Evolutionary conservation across 2,329 filamentous ascomycete genomes (phyloP).

Genomic region (Blumeria graminis): DNA sequence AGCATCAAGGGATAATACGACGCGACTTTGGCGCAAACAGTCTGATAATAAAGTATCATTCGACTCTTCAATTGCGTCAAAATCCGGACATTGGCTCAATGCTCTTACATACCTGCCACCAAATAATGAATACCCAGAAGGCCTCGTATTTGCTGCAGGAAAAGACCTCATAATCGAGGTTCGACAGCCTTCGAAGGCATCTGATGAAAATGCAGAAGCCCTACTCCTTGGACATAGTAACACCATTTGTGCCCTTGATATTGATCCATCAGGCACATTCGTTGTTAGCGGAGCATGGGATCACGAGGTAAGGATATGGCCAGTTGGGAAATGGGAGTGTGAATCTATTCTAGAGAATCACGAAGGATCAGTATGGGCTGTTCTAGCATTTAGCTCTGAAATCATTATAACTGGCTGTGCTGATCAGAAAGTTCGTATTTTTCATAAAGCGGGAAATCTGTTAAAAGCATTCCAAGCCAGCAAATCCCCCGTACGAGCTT

Average conservation of each 20-base stretch:
- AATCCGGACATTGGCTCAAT: conserved; percentile 74
- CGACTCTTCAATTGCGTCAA: conserved; percentile 53
- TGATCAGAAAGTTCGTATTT: conserved; percentile 73
- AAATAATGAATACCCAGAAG: conserved; percentile 40
- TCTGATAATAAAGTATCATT: conserved; percentile 43
- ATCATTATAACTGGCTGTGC: conserved; percentile 81
- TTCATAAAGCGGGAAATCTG: conserved; percentile 39
- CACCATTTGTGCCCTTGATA: conserved; percentile 74
- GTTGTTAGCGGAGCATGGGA: conserved; percentile 93
- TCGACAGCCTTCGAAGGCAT: conserved; percentile 39
- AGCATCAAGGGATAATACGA: conserved; percentile 75
- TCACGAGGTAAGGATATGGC: conserved; percentile 66
- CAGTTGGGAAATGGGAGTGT: conserved; percentile 61
- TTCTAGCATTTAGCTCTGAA: conserved; percentile 55
- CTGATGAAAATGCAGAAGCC: conserved; percentile 59
- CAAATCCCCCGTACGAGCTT: conserved; percentile 65
- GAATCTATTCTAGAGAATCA: conserved; percentile 51
- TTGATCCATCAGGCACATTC: conserved; percentile 44
- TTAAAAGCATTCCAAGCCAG: conserved; percentile 42
- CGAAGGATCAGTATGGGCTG: conserved; percentile 70
- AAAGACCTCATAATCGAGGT: conserved; percentile 88
- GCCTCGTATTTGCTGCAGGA: conserved; percentile 67
- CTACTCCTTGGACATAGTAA: conserved; percentile 65
- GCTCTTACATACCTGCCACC: conserved; percentile 54
- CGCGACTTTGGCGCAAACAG: conserved; percentile 59